Conservation (phyloP, 495 filamentous ascomycete species). For the Talaromyces trachyspermus region DNA sequence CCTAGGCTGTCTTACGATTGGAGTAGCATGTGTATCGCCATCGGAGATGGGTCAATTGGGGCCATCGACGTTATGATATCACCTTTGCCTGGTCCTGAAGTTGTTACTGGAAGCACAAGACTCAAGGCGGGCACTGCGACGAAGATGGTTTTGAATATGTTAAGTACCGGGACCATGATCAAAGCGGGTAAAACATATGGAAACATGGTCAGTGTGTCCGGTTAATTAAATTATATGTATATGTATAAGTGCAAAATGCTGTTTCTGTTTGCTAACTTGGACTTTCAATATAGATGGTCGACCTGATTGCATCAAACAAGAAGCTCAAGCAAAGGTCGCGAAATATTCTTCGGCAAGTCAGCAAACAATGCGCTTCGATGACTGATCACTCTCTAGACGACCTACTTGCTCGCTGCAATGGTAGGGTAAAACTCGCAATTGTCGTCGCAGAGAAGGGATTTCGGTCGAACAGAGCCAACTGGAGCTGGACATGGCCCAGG, state of each 20-base stretch:
- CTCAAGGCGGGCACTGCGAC: constrained; percentile 34
- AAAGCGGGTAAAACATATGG: constrained; percentile 32
- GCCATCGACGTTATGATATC: constrained; percentile 25
- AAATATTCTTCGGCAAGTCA: constrained; percentile 26
- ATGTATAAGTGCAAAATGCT: not conserved
- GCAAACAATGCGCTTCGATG: constrained; percentile 12
- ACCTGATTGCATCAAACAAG: constrained; percentile 30
- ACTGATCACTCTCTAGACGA: constrained; percentile 20
- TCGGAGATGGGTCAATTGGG: constrained; percentile 22
- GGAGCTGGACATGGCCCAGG: constrained; percentile 15
- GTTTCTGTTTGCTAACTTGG: constrained; percentile 1
- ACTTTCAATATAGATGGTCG: constrained; percentile 24
- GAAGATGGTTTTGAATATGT: constrained; percentile 33
- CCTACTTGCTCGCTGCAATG: constrained; percentile 18
- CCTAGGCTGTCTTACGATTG: constrained; percentile 27
- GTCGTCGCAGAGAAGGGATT: constrained; percentile 20
- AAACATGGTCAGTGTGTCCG: constrained; percentile 34
- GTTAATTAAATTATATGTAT: not conserved
- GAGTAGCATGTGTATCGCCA: constrained; percentile 25
- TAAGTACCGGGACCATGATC: constrained; percentile 35
- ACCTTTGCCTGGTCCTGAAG: constrained; percentile 28
- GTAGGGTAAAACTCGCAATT: constrained; percentile 29
- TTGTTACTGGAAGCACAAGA: constrained; percentile 33
- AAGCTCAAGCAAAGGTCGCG: constrained; percentile 30
- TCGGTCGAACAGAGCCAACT: constrained; percentile 16